Conservation (phyloP, 2,329 filamentous ascomycete genomes). For the Ophiostoma populinum region DNA sequence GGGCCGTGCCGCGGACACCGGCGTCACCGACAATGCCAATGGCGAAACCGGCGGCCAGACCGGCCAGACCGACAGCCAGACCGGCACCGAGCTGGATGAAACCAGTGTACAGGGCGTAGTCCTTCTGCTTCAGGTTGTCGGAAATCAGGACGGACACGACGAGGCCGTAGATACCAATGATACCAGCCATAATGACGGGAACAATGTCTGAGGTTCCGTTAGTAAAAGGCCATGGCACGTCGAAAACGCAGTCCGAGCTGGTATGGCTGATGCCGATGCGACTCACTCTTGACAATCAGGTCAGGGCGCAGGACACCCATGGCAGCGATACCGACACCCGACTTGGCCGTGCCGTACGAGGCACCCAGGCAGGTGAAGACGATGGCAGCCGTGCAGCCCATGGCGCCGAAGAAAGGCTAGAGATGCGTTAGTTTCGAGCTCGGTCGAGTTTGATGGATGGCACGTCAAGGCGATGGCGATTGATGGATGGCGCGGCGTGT, state of each 20-base stretch:
- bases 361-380: slow-evolving; percentile 47
- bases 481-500: slow-evolving; percentile 1
- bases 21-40: slow-evolving; percentile 81
- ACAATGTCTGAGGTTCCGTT: slow-evolving; percentile 64
- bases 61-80: slow-evolving; percentile 64
- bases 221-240: not conserved
- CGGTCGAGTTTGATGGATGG: not conserved
- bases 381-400: slow-evolving; percentile 65
- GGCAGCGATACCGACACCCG: slow-evolving; percentile 92
- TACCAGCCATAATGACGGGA: slow-evolving; percentile 99
- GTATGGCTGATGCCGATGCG: too few relatives aligned
- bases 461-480: too few relatives aligned
- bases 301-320: slow-evolving; percentile 98
- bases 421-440: slow-evolving; percentile 1
- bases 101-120: slow-evolving; percentile 56
- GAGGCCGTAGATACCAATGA: slow-evolving; percentile 96
- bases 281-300: slow-evolving; percentile 96
- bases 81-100: slow-evolving; percentile 78
- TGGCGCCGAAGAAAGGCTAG: slow-evolving; percentile 83
- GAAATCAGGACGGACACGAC: slow-evolving; percentile 80
- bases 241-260: too few relatives aligned
- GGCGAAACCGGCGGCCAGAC: slow-evolving; percentile 71
- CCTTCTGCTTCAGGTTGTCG: slow-evolving; percentile 54
- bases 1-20: slow-evolving; percentile 72
- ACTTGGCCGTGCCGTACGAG: slow-evolving; percentile 97